Base-by-base conservation (phyloP, 805 yeast genomes). In the Starmerella stigmatis region DNA sequence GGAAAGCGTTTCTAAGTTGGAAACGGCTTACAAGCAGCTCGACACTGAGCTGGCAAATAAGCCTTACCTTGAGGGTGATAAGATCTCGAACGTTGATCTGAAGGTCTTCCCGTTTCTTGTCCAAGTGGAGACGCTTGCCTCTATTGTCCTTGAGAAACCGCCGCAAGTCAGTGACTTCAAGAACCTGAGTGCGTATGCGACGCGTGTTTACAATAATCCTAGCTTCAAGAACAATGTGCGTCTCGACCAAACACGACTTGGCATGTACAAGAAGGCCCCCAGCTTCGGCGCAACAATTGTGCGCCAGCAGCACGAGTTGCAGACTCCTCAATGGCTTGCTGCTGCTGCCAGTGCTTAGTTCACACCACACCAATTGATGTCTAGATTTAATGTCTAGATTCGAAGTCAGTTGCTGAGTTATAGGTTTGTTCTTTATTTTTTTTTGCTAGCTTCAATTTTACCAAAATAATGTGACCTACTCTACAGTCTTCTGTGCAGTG, bases 141-240 rank as follows among this genome's bases (percentile, higher is more conserved):
- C 80, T 42, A 94, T 85, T 64, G 94, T 85, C 62, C 85, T 86
- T 73, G 85, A 85, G 64, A 29, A 83, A 94, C 64, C 86, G 84
- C 63, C 64, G 71, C 81, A 88, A 54, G 74, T 96, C 59, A 63
- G 56, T 41, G 82, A 85, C 52, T 89, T 75, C 62, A 94, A 95
- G 21, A 64, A 70, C 55, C 63, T 88, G 42, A 80, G 85, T 64
- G 65, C 74, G 50, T 89, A 96, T 94, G 63, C 86, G 50, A 70
- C 80, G 55, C 73, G 80, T 51, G 69, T 89, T 55, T 89, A 88
- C 65, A 49, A 50, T 37, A 56, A 71, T 45, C 77, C 78, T 15
- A 84, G 79, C 7, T 83, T 88, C 67, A 72, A 72, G 55, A 74
- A 73, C 25, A 83, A 95, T 13, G 84, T 94, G n/a, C 70, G 82